Percentiles rank a stretch among this genome's conserved stretches.
These are phyloP conservation scores for Chenopodium berlandieri DNA, from an alignment of 148 eudicot species.

Conservation along the genomic window DNA sequence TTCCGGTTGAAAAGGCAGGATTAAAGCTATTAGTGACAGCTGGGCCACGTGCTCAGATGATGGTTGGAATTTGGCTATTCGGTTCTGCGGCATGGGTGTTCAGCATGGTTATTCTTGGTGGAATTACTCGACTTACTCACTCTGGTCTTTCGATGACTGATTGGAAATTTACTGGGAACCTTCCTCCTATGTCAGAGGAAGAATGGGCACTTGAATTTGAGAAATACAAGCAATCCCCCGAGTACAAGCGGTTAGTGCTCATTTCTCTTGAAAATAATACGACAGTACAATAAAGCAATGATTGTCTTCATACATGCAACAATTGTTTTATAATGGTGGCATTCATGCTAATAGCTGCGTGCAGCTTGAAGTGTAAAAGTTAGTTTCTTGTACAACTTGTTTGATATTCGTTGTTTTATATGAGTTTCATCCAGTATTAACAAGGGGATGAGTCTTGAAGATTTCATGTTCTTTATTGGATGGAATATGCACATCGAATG, in stretches of 20 bases:
- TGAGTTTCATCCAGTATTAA: constrained; percentile 50
- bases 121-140: constrained; percentile 79
- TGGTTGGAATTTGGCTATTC: constrained; percentile 95
- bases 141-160: constrained; percentile 99
- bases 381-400: background rate
- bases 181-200: constrained; percentile 83
- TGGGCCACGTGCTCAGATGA: constrained; percentile 79
- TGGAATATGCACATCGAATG: constrained; percentile 99
- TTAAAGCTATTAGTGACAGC: constrained; percentile 76
- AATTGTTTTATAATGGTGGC: background rate
- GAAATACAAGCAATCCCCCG: constrained; percentile 93
- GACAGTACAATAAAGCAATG: background rate
- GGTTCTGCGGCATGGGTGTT: constrained; percentile 97
- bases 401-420: background rate
- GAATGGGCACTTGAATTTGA: constrained; percentile 87
- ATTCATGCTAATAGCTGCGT: background rate
- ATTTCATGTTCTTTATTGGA: constrained; percentile 96
- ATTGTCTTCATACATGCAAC: background rate
- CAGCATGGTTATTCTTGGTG: constrained; percentile 97
- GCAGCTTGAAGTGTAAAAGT: background rate
- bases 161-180: constrained; percentile 89
- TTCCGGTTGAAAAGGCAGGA: constrained; percentile 48
- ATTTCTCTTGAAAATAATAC: background rate
- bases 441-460: constrained; percentile 88
- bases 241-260: constrained; percentile 74